These are phyloP conservation scores for Fusarium sp. DNA, from an alignment of 2,329 filamentous ascomycete genomes.

Conservation along the genomic window DNA sequence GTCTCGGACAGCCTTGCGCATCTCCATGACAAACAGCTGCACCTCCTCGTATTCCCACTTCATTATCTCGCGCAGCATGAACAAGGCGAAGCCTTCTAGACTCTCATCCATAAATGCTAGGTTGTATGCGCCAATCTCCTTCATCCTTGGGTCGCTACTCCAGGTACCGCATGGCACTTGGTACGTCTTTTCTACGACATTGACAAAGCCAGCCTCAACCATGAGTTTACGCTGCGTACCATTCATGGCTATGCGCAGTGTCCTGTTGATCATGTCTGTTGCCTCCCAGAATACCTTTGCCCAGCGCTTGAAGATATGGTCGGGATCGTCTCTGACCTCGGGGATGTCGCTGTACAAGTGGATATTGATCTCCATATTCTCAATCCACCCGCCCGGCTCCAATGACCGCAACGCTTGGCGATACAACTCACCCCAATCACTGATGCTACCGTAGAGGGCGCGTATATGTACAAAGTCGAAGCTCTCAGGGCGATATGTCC, in stretches of 20 bases:
- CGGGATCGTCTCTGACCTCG: not conserved
- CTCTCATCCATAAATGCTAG: not conserved
- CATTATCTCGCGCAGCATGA: not conserved
- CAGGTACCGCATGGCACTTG: not conserved
- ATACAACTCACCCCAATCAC: not conserved
- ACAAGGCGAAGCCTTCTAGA: not conserved
- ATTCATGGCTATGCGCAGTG: not conserved
- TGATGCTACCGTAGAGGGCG: not conserved
- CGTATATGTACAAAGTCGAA: not conserved
- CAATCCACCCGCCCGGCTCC: not conserved
- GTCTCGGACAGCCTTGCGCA: not conserved
- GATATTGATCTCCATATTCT: not conserved
- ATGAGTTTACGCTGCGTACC: not conserved
- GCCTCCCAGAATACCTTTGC: not conserved
- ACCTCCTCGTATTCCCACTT: not conserved
- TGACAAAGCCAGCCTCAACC: not conserved
- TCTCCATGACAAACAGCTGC: not conserved
- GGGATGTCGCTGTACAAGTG: not conserved
- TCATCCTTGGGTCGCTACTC: not conserved
- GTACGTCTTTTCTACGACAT: not conserved
- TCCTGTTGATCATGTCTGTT: not conserved
- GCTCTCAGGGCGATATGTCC: not conserved
- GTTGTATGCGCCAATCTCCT: not conserved
- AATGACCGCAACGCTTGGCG: not conserved
- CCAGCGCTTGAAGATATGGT: not conserved